A percentile compares a stretch with the other conserved stretches of the same genome.
phyloP scores from a whole-genome alignment of 495 filamentous ascomycete species.

The Aspergillus panamensis region DNA sequence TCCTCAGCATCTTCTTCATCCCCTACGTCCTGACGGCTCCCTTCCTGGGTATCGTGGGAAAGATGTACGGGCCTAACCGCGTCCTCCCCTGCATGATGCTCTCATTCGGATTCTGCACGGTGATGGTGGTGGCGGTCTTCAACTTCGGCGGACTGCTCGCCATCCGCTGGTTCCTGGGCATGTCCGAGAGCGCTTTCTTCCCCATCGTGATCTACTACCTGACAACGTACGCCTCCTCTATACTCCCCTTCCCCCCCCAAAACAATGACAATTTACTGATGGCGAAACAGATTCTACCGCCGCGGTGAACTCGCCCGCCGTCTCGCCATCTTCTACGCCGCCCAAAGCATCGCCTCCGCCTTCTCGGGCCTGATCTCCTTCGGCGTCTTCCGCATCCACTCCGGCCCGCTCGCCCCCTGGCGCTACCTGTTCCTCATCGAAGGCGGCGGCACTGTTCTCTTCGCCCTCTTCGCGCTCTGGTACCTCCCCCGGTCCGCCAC shows the following conservation, averaged over 20 bases:
- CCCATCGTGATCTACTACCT: conserved; percentile 59
- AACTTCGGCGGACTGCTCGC: conserved; percentile 63
- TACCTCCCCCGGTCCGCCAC: conserved; percentile 63
- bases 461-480: conserved; percentile 60
- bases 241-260: neutral
- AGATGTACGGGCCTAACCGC: conserved; percentile 58
- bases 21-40: conserved; percentile 66
- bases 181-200: conserved; percentile 68
- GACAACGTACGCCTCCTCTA: conserved; percentile 29
- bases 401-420: conserved; percentile 50
- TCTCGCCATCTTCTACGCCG: conserved; percentile 72
- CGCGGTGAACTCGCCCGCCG: conserved; percentile 72
- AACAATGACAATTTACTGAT: neutral
- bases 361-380: conserved; percentile 69
- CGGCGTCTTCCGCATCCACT: conserved; percentile 69
- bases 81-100: conserved; percentile 65
- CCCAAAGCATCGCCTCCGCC: conserved; percentile 47
- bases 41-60: conserved; percentile 59
- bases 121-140: conserved; percentile 49
- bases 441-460: conserved; percentile 58
- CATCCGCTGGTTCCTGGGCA: conserved; percentile 53
- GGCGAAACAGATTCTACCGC: conserved; percentile 54
- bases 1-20: conserved; percentile 68
- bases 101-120: conserved; percentile 55
- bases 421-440: conserved; percentile 74